Percentiles rank a stretch among this genome's conserved stretches.
Evolutionary conservation across 768 basidiomycete species (phyloP).

Genomic region (Phaeotremella skinneri): DNA sequence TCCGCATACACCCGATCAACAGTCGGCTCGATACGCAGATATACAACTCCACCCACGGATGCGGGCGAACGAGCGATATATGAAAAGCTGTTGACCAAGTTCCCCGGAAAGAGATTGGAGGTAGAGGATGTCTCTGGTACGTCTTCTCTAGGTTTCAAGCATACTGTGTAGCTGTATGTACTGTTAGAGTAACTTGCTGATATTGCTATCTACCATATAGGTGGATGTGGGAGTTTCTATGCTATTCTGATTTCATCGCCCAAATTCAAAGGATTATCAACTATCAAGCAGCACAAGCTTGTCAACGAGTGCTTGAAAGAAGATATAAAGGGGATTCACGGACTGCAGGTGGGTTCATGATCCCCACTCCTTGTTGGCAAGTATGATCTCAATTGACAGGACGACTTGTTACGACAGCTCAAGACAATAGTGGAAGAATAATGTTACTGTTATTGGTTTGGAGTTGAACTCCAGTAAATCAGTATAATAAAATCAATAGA

Average conservation of each 20-base stretch:
- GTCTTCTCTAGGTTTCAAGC: conserved; percentile 23
- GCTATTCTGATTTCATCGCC: conserved; percentile 81
- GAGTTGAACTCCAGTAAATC: no score
- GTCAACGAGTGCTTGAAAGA: conserved; percentile 81
- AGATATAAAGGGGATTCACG: conserved; percentile 89
- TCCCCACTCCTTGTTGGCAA: no score
- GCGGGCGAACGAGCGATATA: conserved; percentile 70
- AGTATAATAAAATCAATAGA: no score
- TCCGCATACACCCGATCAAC: background rate
- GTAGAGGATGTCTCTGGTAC: conserved; percentile 95
- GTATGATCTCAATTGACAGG: background rate
- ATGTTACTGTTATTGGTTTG: conserved; percentile 2
- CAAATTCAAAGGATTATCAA: conserved; percentile 79
- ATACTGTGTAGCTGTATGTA: no score
- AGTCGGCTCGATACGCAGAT: conserved; percentile 1
- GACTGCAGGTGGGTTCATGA: conserved; percentile 69
- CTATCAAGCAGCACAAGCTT: conserved; percentile 88
- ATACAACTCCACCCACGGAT: conserved; percentile 20
- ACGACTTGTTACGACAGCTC: conserved; percentile 12
- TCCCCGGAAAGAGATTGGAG: conserved; percentile 73
- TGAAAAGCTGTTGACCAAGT: conserved; percentile 68
- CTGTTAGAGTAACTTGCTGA: background rate
- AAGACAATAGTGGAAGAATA: conserved; percentile 43
- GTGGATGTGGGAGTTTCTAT: conserved; percentile 96
- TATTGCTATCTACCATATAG: conserved; percentile 53